These are phyloP conservation scores for Citrus glauca DNA, from an alignment of 345 rosid genomes.

Conservation along the genomic window DNA sequence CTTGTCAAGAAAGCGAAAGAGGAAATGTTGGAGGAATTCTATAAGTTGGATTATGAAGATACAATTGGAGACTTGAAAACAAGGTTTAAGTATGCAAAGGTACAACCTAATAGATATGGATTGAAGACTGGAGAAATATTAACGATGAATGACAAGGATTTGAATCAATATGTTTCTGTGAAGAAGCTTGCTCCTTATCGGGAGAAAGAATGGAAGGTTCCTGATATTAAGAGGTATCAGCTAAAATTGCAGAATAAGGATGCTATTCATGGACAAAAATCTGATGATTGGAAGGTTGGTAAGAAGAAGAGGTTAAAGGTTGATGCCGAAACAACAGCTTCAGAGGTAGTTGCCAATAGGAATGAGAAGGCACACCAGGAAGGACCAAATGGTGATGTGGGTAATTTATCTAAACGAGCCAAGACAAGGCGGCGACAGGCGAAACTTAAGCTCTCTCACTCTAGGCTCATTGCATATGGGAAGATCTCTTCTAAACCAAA, in stretches of 20 bases:
- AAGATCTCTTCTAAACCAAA: conserved; percentile 36
- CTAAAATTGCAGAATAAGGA: conserved; percentile 49
- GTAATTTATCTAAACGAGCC: conserved; percentile 45
- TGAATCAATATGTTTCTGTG: conserved; percentile 83
- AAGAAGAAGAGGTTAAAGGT: conserved; percentile 45
- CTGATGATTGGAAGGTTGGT: conserved; percentile 25
- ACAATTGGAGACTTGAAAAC: conserved; percentile 83
- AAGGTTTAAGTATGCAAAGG: conserved; percentile 83
- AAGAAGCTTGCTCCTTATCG: conserved; percentile 76
- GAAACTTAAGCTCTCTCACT: conserved; percentile 47
- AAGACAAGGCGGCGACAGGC: conserved; percentile 61
- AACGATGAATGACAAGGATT: conserved; percentile 56
- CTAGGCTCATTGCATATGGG: conserved; percentile 65
- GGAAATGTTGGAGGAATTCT: conserved; percentile 83
- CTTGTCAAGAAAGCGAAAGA: conserved; percentile 60
- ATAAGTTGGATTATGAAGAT: conserved; percentile 89
- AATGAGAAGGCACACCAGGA: conserved; percentile 20
- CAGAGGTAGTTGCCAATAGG: conserved; percentile 12
- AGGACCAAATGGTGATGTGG: conserved; percentile 22
- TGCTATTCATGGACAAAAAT: conserved; percentile 24
- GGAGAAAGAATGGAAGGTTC: conserved; percentile 82
- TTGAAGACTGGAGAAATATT: conserved; percentile 60
- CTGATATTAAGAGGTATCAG: conserved; percentile 39
- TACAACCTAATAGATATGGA: conserved; percentile 58
- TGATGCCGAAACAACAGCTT: conserved; percentile 14